Conservation (phyloP, 1,139 yeast species). For the Pichia sp. region DNA sequence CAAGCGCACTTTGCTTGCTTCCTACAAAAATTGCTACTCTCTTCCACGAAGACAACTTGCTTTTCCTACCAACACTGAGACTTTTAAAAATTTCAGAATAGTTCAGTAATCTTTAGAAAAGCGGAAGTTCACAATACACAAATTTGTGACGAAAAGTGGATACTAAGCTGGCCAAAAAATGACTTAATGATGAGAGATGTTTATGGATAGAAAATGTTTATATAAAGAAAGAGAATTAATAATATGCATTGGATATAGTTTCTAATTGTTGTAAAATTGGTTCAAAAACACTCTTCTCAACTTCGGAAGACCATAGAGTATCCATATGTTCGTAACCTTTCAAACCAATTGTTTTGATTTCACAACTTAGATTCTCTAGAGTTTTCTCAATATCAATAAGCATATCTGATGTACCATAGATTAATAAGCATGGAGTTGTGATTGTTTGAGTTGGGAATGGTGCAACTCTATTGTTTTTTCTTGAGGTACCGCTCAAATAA, state of each 20-base stretch:
- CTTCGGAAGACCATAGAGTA: conserved; percentile 84
- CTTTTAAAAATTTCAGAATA: too few relatives aligned
- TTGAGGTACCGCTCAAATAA: conserved; percentile 21
- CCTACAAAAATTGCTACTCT: too few relatives aligned
- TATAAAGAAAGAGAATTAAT: neutral
- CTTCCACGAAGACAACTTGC: too few relatives aligned
- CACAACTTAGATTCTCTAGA: conserved; percentile 25
- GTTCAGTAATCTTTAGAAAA: too few relatives aligned
- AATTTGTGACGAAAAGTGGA: too few relatives aligned
- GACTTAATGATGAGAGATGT: neutral
- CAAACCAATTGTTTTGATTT: conserved; percentile 36
- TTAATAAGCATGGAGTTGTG: conserved; percentile 37
- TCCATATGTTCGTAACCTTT: conserved; percentile 77
- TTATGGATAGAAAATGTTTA: neutral
- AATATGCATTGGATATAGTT: neutral
- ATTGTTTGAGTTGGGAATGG: conserved; percentile 45
- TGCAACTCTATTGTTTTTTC: conserved; percentile 46
- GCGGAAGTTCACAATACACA: too few relatives aligned
- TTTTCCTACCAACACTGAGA: too few relatives aligned
- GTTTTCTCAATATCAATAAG: conserved; percentile 37
- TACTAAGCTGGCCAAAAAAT: too few relatives aligned
- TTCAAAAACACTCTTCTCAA: conserved; percentile 42
- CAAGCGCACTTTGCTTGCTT: too few relatives aligned
- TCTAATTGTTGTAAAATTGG: conserved; percentile 4
- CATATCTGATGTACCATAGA: conserved; percentile 39